Evolutionary conservation across 2,329 filamentous ascomycete species (phyloP), one percentile per base, ranked within the genome.

Genomic region (Nigrospora osmanthi): DNA sequence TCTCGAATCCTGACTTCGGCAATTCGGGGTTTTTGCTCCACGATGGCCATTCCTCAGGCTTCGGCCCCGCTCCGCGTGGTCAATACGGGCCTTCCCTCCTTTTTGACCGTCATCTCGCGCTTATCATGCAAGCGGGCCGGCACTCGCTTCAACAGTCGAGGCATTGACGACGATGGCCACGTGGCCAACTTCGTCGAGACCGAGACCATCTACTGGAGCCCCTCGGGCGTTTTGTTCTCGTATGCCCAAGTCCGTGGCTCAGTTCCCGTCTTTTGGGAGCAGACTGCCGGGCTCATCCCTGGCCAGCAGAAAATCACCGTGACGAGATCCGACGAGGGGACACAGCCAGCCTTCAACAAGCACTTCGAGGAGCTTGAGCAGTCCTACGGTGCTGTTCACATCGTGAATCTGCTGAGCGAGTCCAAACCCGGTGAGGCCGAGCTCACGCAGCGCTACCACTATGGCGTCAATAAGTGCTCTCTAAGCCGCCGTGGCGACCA

Each of bases 121-220:
- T 72, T 97, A 34, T 97, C 93, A 2, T 97, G 90, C 59, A 78
- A 83, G 54, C 81, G 91, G 67, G 93, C 93, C 15, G 93, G 93
- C 17, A 98, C 93, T 14, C 80, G 93, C 35, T 98, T 97, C 73
- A 97, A 97, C 63, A 85, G 91, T n/a, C 79, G 93, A 54, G 93
- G 93, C 35, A 95, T 98, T 52, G 93, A 98, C 59, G 93, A 98
- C 61, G 89, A 97, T 58, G 93, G 93, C 13, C 89, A 97, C 56
- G 93, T 97, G 28, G 90, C 93, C 49, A 98, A 98, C 64, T 98
- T 95, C 65, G 93, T 97, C n/a, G 93, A 98, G 65, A 93, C 89
- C 0, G 93, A 98, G 66, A 95, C 89, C 0, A 81, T 91, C 35
- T 90, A 94, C 59, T 95, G 87, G 85, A 85, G 84, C 54, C 86